Evolutionary conservation across 345 rosid species (phyloP), one percentile per base, ranked within the genome.

Genomic region (Isatis tinctoria): DNA sequence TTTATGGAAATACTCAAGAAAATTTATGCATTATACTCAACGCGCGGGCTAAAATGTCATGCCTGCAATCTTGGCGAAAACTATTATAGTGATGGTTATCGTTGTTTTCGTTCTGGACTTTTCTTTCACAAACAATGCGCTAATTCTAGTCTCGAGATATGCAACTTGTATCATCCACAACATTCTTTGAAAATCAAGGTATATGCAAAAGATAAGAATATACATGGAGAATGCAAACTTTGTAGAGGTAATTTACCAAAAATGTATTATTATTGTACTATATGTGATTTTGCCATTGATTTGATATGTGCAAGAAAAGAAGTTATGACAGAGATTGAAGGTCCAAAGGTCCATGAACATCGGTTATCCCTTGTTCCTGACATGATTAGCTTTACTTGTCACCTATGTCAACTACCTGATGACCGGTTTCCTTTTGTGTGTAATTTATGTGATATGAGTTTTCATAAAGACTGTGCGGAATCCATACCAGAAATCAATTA

Each of bases 341-440:
- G 20, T 47, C 27, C 57, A 47, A 33, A 58, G 26, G 22, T 5
- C 8, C 66, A 70, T 5, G 47, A 70, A 2, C 74, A 59, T 70
- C 1, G 4, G 14, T 45, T 70, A 59, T 32, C 8, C 5, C 59
- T 70, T 33, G 37, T 45, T 47, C 58, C 74, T 13, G 5, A 70
- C 11, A 35, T 70, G 24, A 5, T 35, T 32, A 45, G 6, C 17
- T 59, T 70, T 47, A 70, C 66, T 22, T 70, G 48, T 56, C 37
- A 59, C 33, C 2, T 70, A 33, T 70, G 74, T 45, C 27, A n/a
- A 45, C 0, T 45, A 17, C 13, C 5, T 14, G 74, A 70, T 59
- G 74, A 70, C 1, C 28, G 67, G 47, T 70, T 70, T 1, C 59
- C 67, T 33, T 70, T 45, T 70, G 47, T 39, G 22, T 70, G 74